phyloP scores from a whole-genome alignment of 495 filamentous ascomycete genomes.

The Lasiosphaeris hirsuta region DNA sequence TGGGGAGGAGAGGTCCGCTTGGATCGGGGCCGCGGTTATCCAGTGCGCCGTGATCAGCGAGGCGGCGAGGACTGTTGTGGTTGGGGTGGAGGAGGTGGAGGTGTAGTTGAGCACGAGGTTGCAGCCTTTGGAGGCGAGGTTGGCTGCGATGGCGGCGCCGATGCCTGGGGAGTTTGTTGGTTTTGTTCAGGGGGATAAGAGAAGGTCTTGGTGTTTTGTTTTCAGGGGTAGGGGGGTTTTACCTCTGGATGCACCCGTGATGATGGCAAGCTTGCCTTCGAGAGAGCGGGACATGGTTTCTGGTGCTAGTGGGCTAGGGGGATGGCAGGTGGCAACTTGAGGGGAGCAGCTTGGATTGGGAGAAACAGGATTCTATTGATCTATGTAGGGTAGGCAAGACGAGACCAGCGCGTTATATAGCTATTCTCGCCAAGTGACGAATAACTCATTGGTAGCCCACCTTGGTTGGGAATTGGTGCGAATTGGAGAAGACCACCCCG shows the following conservation, averaged over 20 bases:
- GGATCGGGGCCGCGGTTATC: conserved; percentile 36
- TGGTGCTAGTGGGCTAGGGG: neutral
- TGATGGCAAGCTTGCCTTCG: conserved; percentile 69
- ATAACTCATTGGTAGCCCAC: neutral
- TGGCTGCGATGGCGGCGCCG: conserved; percentile 76
- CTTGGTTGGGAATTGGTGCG: neutral
- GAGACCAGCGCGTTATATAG: conserved; percentile 6
- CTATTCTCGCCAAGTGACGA: no score
- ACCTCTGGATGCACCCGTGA: conserved; percentile 78
- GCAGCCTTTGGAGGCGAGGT: conserved; percentile 72
- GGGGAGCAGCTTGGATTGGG: neutral
- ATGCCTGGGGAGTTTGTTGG: no score
- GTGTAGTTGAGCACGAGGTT: conserved; percentile 69
- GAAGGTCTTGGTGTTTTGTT: conserved; percentile 5
- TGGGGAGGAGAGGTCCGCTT: conserved; percentile 44
- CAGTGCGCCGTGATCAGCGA: conserved; percentile 40
- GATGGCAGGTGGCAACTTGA: neutral
- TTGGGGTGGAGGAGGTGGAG: conserved; percentile 41
- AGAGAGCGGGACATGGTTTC: conserved; percentile 36
- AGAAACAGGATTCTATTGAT: neutral
- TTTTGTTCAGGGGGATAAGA: no score
- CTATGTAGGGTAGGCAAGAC: neutral
- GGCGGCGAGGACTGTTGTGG: conserved; percentile 30
- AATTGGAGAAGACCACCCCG: conserved; percentile 1
- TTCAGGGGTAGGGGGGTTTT: conserved; percentile 7